These are phyloP conservation scores for Fusarium sulawesiense DNA, from an alignment of 2,329 filamentous ascomycete genomes.

Conservation along the genomic window DNA sequence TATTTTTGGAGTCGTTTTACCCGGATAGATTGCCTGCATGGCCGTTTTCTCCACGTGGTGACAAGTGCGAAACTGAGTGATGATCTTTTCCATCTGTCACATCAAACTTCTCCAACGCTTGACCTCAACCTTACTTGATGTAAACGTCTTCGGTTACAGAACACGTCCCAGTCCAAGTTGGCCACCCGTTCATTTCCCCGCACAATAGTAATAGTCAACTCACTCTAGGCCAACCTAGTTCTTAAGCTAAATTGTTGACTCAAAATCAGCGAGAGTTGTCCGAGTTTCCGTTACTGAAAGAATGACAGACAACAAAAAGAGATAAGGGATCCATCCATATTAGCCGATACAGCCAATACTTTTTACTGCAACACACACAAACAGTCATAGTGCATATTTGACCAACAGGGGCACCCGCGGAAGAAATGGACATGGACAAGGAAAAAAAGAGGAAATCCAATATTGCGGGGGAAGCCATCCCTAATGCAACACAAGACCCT, in stretches of 20 bases:
- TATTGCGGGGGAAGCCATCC: constrained; percentile 32
- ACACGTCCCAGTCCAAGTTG: neutral
- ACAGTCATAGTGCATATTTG: constrained; percentile 20
- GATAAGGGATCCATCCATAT: neutral
- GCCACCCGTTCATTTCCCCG: neutral
- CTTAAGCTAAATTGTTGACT: neutral
- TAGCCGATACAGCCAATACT: constrained; percentile 19
- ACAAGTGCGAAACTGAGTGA: neutral
- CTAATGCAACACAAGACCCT: constrained; percentile 3
- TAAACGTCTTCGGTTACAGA: neutral
- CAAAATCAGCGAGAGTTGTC: neutral
- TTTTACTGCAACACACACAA: neutral
- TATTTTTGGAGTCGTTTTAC: neutral
- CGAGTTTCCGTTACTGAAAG: neutral
- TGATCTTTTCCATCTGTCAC: neutral
- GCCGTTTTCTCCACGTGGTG: neutral
- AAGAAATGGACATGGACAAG: constrained; percentile 1
- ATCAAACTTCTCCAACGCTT: neutral
- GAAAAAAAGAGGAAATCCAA: constrained; percentile 22
- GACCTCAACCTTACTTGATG: neutral
- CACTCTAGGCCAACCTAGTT: neutral
- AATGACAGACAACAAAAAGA: neutral
- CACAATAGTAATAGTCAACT: neutral
- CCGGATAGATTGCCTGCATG: neutral
- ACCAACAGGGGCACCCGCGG: constrained; percentile 7